Evolutionary conservation across 805 yeast species (phyloP), one percentile per base, ranked within the genome.

Genomic region (Ogataea trehaloabstinens): DNA sequence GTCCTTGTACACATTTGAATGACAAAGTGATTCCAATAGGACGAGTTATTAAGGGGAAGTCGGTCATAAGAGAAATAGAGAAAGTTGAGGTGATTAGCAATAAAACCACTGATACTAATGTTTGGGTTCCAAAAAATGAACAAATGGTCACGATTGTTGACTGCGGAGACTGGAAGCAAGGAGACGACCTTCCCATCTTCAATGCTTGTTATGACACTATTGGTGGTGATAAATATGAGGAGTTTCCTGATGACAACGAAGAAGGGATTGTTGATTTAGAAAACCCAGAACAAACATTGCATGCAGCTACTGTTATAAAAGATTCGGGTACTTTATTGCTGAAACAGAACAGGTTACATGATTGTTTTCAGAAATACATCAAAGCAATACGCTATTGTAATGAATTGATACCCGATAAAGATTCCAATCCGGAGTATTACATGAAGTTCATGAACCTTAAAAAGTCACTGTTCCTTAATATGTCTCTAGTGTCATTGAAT

Each of bases 1-100:
- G 69, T 37, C 75, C 87, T 2, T 74, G 81, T 6, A 82, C 87
- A 1, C 96, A 88, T 60, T 63, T 89, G 41, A 76, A 73, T 30
- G 86, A 87, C 0, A 83, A 82, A 49, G 90, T 86, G 54, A 69
- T 90, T 0, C 79, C 86, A 2, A 83, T 89, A 61, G 96, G 96
- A 2, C 66, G 64, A 40, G 89, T 88, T 8, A 51, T 67, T 6
- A 70, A 68, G 49, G 95, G 87, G 13, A 83, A 81, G 56, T 80
- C 82, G 2, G 82, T 84, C 1, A 70, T 85, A 0, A 68, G 90
- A 51, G 79, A 78, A 19, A 63, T 83, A 16, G 95, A 85, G 56
- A 66, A 69, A 32, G 68, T 71, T 2, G 49, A 61, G 5, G 68
- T 72, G 1, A 67, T 71, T 24, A 64, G 72, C 17, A 70, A 73